Base-by-base conservation (phyloP, 163 green algal genomes). In the Prototheca wickerhamii region DNA sequence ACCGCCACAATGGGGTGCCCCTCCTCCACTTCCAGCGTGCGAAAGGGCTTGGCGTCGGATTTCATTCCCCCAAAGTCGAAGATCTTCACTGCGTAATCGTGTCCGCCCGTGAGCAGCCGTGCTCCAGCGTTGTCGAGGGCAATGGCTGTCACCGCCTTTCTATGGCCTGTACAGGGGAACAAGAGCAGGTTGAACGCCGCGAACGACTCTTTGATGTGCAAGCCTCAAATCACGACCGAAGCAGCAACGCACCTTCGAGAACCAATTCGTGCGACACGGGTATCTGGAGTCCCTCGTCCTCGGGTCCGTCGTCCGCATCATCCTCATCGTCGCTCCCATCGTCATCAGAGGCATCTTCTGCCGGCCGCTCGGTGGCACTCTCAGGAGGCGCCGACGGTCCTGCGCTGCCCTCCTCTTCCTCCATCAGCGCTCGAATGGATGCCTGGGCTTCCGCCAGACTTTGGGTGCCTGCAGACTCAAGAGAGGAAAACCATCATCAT, bases 51-150 rank as follows among this genome's bases (percentile, higher is more conserved):
- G 74, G 94, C 76, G 65, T 93, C 83, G 0, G 75, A 67, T 76
- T 94, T 94, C 88, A 99, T 96, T 50, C 91, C 93, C 49, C 88
- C 86, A 76, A 99, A 98, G 77, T 99, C 93, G 69, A 92, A 99
- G 4, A 96, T 78, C 18, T 79, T 76, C 21, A 90, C 61, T 26
- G 53, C 81, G 76, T 93, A 90, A 71, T 96, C 89, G 23, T 86
- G 54, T 34, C 67, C 79, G 40, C 87, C 87, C 1, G 76, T 76
- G 21, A 90, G 58, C 60, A 94, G 46, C 6, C 89, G 70, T 3
- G 68, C 77, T 8, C 88, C 89, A 37, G 50, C 72, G 64, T 86
- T 76, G 40, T 96, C 89, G 7, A 92, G 37, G 43, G 87, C 88
- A 23, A 95, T 40, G 6, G 76, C 77, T 4, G 71, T 72, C 60